These are phyloP conservation scores for Eucommia ulmoides DNA, from an alignment of 257 asterid species.

Conservation along the genomic window DNA sequence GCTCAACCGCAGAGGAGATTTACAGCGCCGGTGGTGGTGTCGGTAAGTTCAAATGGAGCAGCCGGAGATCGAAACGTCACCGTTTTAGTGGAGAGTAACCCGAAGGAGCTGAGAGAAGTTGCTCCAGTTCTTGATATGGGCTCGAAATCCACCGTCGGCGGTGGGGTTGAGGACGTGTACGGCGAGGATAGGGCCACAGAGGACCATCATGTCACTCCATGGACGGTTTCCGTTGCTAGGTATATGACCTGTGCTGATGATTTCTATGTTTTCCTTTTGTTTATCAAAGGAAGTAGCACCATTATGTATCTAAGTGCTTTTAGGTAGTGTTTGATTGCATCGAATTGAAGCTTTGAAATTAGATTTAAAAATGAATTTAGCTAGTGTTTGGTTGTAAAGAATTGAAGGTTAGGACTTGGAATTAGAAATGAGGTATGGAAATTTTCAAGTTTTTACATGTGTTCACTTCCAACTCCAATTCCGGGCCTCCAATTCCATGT, in stretches of 20 bases:
- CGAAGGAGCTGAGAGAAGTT: constrained; percentile 41
- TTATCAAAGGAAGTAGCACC: no score
- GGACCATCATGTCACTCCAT: constrained; percentile 60
- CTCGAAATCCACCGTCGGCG: constrained; percentile 31
- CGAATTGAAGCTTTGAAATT: no score
- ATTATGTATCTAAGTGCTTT: no score
- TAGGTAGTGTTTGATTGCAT: no score
- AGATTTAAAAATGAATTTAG: no score
- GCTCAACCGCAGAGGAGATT: background rate
- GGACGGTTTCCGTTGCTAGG: constrained; percentile 76
- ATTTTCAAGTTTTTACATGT: no score
- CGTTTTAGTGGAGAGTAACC: constrained; percentile 48
- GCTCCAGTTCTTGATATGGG: constrained; percentile 20
- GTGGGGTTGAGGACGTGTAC: constrained; percentile 66
- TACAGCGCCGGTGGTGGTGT: constrained; percentile 1
- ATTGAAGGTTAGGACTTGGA: no score
- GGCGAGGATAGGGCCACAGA: constrained; percentile 82
- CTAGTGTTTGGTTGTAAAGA: no score
- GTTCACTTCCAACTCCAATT: no score
- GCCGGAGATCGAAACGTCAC: constrained; percentile 11
- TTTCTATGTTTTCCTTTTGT: background rate
- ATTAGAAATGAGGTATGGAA: no score
- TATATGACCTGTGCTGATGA: constrained; percentile 6
- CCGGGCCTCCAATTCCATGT: no score
- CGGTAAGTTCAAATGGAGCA: background rate